Evolutionary conservation across 495 filamentous ascomycete species (phyloP).

Genomic region (Evansstolkia leycettana): DNA sequence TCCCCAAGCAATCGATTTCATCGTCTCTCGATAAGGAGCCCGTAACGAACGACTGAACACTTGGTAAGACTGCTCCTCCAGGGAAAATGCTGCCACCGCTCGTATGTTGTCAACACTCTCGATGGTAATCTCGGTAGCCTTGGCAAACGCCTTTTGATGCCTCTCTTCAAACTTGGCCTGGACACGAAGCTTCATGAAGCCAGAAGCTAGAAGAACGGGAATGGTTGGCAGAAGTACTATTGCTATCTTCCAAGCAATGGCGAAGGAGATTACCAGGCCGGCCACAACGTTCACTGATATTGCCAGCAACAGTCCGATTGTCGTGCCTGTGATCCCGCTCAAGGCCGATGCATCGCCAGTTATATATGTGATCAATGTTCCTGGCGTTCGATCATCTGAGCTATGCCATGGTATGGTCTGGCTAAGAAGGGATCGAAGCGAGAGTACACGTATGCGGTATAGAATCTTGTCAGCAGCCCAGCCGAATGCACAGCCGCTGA

Average conservation of each 20-base stretch:
- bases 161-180: constrained; percentile 44
- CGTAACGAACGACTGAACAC: constrained; percentile 26
- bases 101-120: constrained; percentile 41
- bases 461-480: constrained; percentile 41
- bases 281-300: constrained; percentile 32
- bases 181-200: constrained; percentile 40
- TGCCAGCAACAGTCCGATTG: constrained; percentile 34
- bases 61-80: constrained; percentile 27
- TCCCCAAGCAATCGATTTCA: constrained; percentile 26
- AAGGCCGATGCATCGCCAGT: constrained; percentile 38
- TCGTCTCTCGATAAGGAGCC: constrained; percentile 35
- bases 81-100: constrained; percentile 39
- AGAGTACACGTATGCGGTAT: constrained; percentile 34
- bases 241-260: constrained; percentile 32
- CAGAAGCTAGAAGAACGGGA: constrained; percentile 29
- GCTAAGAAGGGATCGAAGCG: constrained; percentile 37
- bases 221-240: constrained; percentile 27
- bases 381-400: constrained; percentile 32
- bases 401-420: constrained; percentile 45
- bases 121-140: constrained; percentile 36
- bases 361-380: constrained; percentile 35
- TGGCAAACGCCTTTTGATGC: constrained; percentile 41
- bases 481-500: constrained; percentile 37
- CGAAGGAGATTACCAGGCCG: constrained; percentile 29
- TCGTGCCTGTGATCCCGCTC: constrained; percentile 33